Base-by-base conservation (phyloP, 805 yeast genomes). In the Hanseniaspora vineae region DNA sequence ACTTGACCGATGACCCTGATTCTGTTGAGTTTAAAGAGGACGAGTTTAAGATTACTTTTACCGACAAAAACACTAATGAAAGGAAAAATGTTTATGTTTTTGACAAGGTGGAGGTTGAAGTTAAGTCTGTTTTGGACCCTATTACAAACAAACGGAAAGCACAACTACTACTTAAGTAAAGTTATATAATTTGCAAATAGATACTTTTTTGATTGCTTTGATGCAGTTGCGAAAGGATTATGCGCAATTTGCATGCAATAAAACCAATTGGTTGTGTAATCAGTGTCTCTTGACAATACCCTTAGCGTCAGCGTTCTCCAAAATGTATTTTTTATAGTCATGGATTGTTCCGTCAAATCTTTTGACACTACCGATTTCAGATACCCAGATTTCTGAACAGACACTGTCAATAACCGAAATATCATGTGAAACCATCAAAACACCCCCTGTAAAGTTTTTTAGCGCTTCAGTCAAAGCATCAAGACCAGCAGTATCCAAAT, bases 391-490 rank as follows among this genome's bases (percentile, higher is more conserved):
- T 64, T 92, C 95, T 50, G 84, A 81, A 71, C 97, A 87, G 12
- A 90, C 96, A 48, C 77, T 74, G 56, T 84, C 78, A 58, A 92
- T 92, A 60, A 90, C 84, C 31, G 88, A 72, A 42, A 92, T 97
- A 72, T 92, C 99, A 75, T 92, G 98, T 46, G 96, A 84, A 50
- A 92, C 98, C 96, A 92, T 88, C 56, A 92, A 73, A 23, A 92
- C 84, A 65, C 98, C 98, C 62, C 98, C 98, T 59, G 86, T 77
- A 74, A 89, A 92, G 51, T 77, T 79, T 52, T 75, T 79, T 61
- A 92, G 72, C 1, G 97, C 97, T 42, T 84, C 94, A 9, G 92
- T 81, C 51, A 92, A 74, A 0, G 98, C 98, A 65, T 92, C 98
- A 59, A 92, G 72, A 76, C 97, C 98, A 35, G 95, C 82, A 9